These are phyloP conservation scores for Rhizomucor pusillus DNA, from an alignment of 371 early-diverging fungal genomes.

Conservation along the genomic window DNA sequence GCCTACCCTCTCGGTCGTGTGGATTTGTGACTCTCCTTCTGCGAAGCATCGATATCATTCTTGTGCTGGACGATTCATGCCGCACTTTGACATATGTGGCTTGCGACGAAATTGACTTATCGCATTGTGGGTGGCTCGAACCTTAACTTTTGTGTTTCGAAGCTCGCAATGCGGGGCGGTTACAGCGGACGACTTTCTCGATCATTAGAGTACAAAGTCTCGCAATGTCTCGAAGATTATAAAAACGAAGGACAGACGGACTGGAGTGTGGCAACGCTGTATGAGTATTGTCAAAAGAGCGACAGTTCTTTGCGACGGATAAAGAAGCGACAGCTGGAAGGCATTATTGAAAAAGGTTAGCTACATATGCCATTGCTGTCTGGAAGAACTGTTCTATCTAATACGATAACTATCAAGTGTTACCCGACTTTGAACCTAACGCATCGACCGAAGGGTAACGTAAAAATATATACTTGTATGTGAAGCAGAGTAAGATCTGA, in stretches of 20 bases:
- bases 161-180: constrained; percentile 13
- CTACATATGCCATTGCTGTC: no score
- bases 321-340: constrained; percentile 46
- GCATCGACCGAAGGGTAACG: constrained; percentile 8
- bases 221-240: constrained; percentile 27
- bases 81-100: no score
- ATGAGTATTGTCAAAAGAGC: constrained; percentile 46
- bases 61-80: no score
- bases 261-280: constrained; percentile 23
- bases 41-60: no score
- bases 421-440: constrained; percentile 14
- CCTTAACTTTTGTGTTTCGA: neutral
- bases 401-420: constrained; percentile 1
- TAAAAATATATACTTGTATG: neutral
- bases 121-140: neutral
- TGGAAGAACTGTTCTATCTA: neutral
- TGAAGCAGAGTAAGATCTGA: neutral
- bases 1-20: no score
- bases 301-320: constrained; percentile 48
- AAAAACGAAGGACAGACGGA: constrained; percentile 31
- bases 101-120: neutral
- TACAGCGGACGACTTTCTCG: constrained; percentile 24
- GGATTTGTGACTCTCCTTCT: no score
- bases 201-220: constrained; percentile 27
- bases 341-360: constrained; percentile 46